A percentile compares a stretch with the other conserved stretches of the same genome.
Evolutionary conservation across 78 protist genomes (phyloP).

Genomic region (Dictyostelium capitatum): DNA sequence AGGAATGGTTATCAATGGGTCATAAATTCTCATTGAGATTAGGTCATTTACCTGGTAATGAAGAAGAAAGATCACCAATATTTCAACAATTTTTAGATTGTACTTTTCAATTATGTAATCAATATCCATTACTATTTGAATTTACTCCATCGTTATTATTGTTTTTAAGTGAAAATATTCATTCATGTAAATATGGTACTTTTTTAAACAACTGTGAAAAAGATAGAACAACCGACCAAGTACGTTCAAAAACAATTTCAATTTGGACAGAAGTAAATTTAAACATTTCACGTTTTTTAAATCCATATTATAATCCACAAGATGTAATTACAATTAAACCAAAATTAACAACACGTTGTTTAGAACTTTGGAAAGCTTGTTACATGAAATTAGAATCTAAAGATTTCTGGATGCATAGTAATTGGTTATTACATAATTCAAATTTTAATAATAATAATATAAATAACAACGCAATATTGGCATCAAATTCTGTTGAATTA

Average conservation of each 20-base stretch:
- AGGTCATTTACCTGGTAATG: conserved; percentile 31
- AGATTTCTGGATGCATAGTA: conserved; percentile 14
- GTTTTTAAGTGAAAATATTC: conserved; percentile 26
- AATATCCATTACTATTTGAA: conserved; percentile 93
- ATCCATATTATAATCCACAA: conserved; percentile 23
- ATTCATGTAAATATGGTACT: conserved; percentile 79
- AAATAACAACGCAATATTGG: not conserved
- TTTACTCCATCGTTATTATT: conserved; percentile 84
- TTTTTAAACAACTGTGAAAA: conserved; percentile 68
- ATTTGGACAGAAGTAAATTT: conserved; percentile 78
- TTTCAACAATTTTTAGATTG: conserved; percentile 96
- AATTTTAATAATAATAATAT: not conserved
- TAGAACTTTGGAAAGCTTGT: conserved; percentile 64
- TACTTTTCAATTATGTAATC: conserved; percentile 85
- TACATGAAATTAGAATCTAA: conserved; percentile 25
- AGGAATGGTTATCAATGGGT: conserved; percentile 96
- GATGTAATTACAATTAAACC: conserved; percentile 27
- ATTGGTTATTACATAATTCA: conserved; percentile 33
- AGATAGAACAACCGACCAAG: conserved; percentile 24
- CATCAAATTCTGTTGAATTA: not conserved
- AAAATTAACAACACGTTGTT: conserved; percentile 30
- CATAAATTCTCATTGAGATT: conserved; percentile 88
- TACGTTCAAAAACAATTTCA: conserved; percentile 34
- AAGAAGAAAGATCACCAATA: conserved; percentile 91
- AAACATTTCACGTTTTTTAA: not conserved